These are phyloP conservation scores for Capsicum pubescens DNA, from an alignment of 257 asterid genomes.

Conservation along the genomic window DNA sequence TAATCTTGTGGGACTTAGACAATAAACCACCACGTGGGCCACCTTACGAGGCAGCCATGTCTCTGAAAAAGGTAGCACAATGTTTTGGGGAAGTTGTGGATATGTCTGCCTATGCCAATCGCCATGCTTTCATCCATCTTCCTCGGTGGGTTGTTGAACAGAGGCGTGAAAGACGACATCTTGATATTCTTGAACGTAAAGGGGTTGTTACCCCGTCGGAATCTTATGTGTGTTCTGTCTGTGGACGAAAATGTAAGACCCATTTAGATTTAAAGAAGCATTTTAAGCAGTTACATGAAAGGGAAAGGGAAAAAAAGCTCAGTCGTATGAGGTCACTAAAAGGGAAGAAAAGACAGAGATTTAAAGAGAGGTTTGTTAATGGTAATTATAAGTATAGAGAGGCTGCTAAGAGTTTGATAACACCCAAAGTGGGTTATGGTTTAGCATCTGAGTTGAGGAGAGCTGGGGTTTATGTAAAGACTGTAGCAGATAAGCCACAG, in stretches of 20 bases:
- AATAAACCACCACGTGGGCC: conserved; percentile 97
- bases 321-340: conserved; percentile 75
- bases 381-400: conserved; percentile 79
- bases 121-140: conserved; percentile 84
- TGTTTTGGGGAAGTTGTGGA: conserved; percentile 79
- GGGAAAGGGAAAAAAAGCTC: conserved; percentile 86
- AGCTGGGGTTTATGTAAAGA: conserved; percentile 88
- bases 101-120: conserved; percentile 86
- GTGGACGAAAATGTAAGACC: conserved; percentile 82
- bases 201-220: conserved; percentile 52
- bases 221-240: conserved; percentile 75
- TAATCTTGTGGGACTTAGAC: conserved; percentile 86
- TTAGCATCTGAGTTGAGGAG: conserved; percentile 79
- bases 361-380: conserved; percentile 69
- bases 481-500: conserved; percentile 92
- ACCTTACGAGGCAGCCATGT: conserved; percentile 83
- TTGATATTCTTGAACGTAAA: conserved; percentile 69
- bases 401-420: conserved; percentile 67
- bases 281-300: conserved; percentile 77
- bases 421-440: conserved; percentile 80
- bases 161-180: conserved; percentile 63
- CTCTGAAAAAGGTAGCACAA: conserved; percentile 68
- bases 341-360: conserved; percentile 86
- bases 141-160: conserved; percentile 86
- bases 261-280: conserved; percentile 79